Evolutionary conservation across 2,329 filamentous ascomycete genomes (phyloP), one percentile per base, ranked within the genome.

Genomic region (Penicillium sp.): DNA sequence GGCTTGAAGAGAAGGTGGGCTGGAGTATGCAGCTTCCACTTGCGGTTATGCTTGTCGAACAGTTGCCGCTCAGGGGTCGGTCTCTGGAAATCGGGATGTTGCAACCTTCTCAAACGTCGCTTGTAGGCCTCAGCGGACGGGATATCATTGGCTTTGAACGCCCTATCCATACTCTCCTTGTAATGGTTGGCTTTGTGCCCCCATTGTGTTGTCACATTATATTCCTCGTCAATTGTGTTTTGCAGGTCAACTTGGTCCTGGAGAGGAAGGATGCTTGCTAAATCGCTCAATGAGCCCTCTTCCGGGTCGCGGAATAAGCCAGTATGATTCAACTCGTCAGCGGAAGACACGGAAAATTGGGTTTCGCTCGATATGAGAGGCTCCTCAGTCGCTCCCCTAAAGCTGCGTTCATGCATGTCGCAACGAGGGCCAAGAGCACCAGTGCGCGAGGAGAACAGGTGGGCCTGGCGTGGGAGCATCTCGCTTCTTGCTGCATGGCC

Each of bases 401-500:
- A 55, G n/a, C 23, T 44, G 31, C 53, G 53, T n/a, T 44, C 9
- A n/a, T 10, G 23, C 23, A 27, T 44, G 23, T n/a, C 23, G 23
- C 1, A 1, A 1, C 15, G 2, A 17, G 42, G 23, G 19, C 61
- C 58, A 25, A 66, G 59, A 39, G 61, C 43, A 35, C 64, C 64
- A 29, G 53, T 53, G 7, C 9, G 50, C 5, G 51, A 43, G 15
- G 54, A 52, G 13, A n/a, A 60, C 42, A 33, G 23, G 15, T 6
- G 49, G 33, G 29, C 23, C 12, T 25, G 33, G 27, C 23, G 27
- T 29, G 27, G 25, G 49, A 47, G 41, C 29, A n/a, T 38, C 31
- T 19, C 35, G 25, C 6, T 54, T 43, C 17, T 56, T 53, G 45
- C 73, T 66, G 3, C 64, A 57, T 53, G 64, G 62, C 48, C 70